Conservation (phyloP, 257 asterid species). For the Solanum okadae region DNA sequence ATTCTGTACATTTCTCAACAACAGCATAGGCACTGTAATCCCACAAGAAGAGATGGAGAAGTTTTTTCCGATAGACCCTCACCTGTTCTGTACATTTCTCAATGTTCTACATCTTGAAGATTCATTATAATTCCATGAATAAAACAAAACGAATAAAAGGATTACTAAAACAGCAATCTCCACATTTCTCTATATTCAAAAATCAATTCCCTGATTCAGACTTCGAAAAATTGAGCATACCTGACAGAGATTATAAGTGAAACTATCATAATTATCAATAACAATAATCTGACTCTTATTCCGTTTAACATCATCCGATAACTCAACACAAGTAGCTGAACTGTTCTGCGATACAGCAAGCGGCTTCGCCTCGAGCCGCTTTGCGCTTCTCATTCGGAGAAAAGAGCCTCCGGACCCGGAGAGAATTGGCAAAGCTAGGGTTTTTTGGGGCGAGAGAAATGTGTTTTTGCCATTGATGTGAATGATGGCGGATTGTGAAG, state of each 20-base stretch:
- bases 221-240: conserved; percentile 10
- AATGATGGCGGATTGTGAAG: not conserved
- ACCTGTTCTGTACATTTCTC: not conserved
- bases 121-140: not conserved
- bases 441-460: not conserved
- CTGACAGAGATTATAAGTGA: conserved; percentile 96
- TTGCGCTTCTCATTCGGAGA: not conserved
- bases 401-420: not conserved
- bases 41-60: not conserved
- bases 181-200: not conserved
- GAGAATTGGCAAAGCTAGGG: not conserved
- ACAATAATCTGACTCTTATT: conserved; percentile 44
- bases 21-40: not conserved
- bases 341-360: conserved; percentile 26
- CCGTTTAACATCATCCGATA: not conserved
- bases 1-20: not conserved
- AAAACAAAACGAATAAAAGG: not conserved
- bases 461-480: not conserved
- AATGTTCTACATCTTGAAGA: not conserved
- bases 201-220: not conserved
- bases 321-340: conserved; percentile 18
- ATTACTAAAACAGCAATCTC: not conserved
- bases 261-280: conserved; percentile 91
- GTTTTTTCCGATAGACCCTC: not conserved
- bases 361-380: not conserved